phyloP scores from a whole-genome alignment of 2,329 filamentous ascomycete genomes.

The Xylaria sp. region DNA sequence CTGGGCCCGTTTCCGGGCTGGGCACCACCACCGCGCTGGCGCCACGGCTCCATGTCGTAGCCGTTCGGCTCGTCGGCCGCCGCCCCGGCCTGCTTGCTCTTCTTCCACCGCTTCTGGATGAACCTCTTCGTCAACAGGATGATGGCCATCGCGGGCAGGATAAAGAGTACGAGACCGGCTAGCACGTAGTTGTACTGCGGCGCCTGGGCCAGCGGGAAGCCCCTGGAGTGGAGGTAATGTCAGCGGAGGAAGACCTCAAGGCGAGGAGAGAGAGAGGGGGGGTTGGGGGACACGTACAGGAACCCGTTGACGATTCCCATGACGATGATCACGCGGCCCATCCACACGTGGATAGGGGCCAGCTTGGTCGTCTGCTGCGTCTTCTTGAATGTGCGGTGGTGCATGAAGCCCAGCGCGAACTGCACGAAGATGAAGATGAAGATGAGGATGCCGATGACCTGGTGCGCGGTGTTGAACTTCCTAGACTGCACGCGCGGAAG shows the following conservation, averaged over 20 bases:
- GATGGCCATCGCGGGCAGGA: slow-evolving; percentile 44
- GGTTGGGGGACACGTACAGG: slow-evolving; percentile 49
- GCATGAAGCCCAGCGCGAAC: slow-evolving; percentile 56
- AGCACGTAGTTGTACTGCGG: slow-evolving; percentile 50
- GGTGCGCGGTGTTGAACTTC: slow-evolving; percentile 56
- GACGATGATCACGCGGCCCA: slow-evolving; percentile 57
- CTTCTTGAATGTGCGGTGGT: slow-evolving; percentile 57
- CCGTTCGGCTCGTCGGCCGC: slow-evolving; percentile 25
- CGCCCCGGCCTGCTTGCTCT: slow-evolving; percentile 35
- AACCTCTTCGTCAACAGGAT: slow-evolving; percentile 42
- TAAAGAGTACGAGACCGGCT: slow-evolving; percentile 49
- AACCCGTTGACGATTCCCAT: slow-evolving; percentile 60
- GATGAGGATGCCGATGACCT: slow-evolving; percentile 61
- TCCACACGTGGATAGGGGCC: slow-evolving; percentile 58
- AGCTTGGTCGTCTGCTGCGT: slow-evolving; percentile 53
- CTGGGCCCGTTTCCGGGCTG: slow-evolving; percentile 4
- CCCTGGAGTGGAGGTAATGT: slow-evolving; percentile 40
- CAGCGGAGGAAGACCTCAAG: background rate
- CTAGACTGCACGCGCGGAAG: slow-evolving; percentile 50
- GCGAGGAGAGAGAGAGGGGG: no score
- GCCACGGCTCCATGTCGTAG: slow-evolving; percentile 35
- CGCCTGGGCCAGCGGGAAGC: slow-evolving; percentile 59
- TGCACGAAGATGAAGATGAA: slow-evolving; percentile 55
- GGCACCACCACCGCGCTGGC: background rate
- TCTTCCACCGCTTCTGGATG: slow-evolving; percentile 34